Evolutionary conservation across 352 stramenopile genomes (phyloP), one percentile per base, ranked within the genome.

Genomic region (Thalassiosira sp.): DNA sequence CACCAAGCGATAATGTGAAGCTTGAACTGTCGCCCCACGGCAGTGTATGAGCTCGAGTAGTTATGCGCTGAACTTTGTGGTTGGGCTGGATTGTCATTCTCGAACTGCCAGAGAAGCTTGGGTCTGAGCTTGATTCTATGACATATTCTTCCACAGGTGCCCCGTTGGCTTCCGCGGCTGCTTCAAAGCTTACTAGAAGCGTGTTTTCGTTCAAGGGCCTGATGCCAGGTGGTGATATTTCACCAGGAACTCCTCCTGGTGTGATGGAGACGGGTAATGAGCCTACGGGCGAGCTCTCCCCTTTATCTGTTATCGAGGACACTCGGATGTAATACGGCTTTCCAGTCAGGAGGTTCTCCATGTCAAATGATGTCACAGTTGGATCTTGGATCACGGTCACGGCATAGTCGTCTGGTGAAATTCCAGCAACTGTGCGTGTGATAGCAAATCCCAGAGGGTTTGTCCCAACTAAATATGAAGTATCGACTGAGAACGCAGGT

Each of bases 1-100:
- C 75, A 15, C 82, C 85, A 28, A 91, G 66, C 22, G 87, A 93
- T 11, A 93, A 49, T 28, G 82, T 88, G 68, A 93, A 93, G 28
- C 59, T 84, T 0, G 81, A 79, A 61, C 25, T 48, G 49, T 59
- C 64, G 35, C 51, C 72, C 69, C 87, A 92, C 6, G 86, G 84
- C 25, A 85, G 46, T 25, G 71, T 88, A 67, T 92, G 84, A 49
- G 85, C 87, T 56, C 58, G 66, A 68, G 87, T 91, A 40, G 76
- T 83, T 13, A 93, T 73, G 37, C 86, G 66, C 68, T 93, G 87
- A 35, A 89, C 62, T 62, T 82, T 72, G 61, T 91, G 73, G 49
- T 68, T 53, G 10, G 84, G 56, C 49, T 71, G 28, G 11, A 71
- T 61, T 60, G 31, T 24, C 25, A 82, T 70, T 64, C 51, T 85